Percentiles rank a stretch among this genome's conserved stretches.
Evolutionary conservation across 805 yeast species (phyloP).

Genomic region (Candida berthetii): DNA sequence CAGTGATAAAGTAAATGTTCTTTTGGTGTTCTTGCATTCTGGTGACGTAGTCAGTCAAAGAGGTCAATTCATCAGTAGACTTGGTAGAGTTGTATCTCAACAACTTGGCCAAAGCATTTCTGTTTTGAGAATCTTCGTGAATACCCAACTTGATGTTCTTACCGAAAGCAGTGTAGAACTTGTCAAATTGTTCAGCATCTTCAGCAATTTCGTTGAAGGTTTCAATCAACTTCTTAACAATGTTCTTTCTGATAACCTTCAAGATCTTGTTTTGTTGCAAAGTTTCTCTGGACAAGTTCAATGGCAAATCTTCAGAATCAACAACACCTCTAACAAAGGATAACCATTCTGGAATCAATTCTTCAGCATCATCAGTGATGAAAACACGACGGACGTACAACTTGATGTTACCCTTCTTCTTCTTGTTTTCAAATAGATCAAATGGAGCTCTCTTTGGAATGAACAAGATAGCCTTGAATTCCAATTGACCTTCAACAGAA

Average conservation of each 20-base stretch:
- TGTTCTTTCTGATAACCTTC: conserved; percentile 98
- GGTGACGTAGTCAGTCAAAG: conserved; percentile 94
- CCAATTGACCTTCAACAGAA: conserved; percentile 99
- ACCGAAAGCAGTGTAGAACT: conserved; percentile 95
- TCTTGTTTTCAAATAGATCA: conserved; percentile 95
- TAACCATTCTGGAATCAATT: conserved; percentile 98
- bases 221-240: conserved; percentile 96
- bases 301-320: conserved; percentile 98
- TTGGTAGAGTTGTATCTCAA: conserved; percentile 97
- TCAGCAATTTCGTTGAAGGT: conserved; percentile 99
- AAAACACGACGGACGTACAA: conserved; percentile 98
- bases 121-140: conserved; percentile 98
- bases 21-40: conserved; percentile 99
- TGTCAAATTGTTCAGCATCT: conserved; percentile 97
- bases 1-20: conserved; percentile 99
- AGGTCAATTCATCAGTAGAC: conserved; percentile 89
- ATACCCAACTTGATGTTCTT: conserved; percentile 98
- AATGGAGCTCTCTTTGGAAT: conserved; percentile 99
- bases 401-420: conserved; percentile 99
- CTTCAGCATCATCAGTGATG: conserved; percentile 99
- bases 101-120: conserved; percentile 90
- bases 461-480: conserved; percentile 95
- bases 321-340: conserved; percentile 98
- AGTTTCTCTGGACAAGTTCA: conserved; percentile 99
- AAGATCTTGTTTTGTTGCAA: conserved; percentile 99